phyloP scores from a whole-genome alignment of 2,329 filamentous ascomycete genomes.

The Colletotrichum siamense region DNA sequence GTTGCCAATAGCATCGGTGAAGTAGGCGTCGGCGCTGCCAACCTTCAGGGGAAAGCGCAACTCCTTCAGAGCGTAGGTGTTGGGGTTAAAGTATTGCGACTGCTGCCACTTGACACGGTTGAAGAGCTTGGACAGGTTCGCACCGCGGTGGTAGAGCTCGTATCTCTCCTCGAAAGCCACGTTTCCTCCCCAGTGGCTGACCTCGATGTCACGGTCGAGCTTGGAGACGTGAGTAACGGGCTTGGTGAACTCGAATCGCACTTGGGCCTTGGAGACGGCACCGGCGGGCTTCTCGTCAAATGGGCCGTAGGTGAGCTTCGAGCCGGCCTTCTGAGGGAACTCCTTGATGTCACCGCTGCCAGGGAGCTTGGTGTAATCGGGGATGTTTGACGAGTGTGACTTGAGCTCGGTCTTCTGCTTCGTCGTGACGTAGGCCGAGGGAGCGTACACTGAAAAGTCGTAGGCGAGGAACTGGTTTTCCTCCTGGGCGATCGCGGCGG shows the following conservation, averaged over 20 bases:
- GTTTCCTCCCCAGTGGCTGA: slow-evolving; percentile 98
- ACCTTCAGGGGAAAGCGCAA: slow-evolving; percentile 79
- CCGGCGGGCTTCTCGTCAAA: slow-evolving; percentile 85
- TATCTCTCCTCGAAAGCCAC: slow-evolving; percentile 94
- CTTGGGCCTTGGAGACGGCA: slow-evolving; percentile 71
- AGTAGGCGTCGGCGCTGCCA: slow-evolving; percentile 89
- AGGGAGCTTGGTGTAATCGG: slow-evolving; percentile 82
- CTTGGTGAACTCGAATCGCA: slow-evolving; percentile 96
- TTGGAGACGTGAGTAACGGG: slow-evolving; percentile 80
- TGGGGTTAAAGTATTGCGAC: slow-evolving; percentile 76
- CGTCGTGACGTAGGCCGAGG: slow-evolving; percentile 81
- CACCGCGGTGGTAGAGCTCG: slow-evolving; percentile 85
- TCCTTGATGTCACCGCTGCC: slow-evolving; percentile 61
- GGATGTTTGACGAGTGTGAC: slow-evolving; percentile 77
- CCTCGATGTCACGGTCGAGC: slow-evolving; percentile 89
- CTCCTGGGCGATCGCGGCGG: slow-evolving; percentile 80
- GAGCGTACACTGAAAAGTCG: slow-evolving; percentile 83
- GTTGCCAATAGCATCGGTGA: slow-evolving; percentile 94
- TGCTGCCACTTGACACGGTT: slow-evolving; percentile 79
- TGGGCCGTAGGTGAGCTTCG: slow-evolving; percentile 87
- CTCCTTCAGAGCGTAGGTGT: slow-evolving; percentile 79
- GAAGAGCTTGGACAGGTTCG: slow-evolving; percentile 76
- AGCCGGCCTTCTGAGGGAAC: slow-evolving; percentile 80
- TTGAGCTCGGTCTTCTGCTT: slow-evolving; percentile 99
- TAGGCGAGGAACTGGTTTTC: slow-evolving; percentile 88